These are phyloP conservation scores for Penicillium corylophilum DNA, from an alignment of 2,329 filamentous ascomycete species.

Conservation along the genomic window DNA sequence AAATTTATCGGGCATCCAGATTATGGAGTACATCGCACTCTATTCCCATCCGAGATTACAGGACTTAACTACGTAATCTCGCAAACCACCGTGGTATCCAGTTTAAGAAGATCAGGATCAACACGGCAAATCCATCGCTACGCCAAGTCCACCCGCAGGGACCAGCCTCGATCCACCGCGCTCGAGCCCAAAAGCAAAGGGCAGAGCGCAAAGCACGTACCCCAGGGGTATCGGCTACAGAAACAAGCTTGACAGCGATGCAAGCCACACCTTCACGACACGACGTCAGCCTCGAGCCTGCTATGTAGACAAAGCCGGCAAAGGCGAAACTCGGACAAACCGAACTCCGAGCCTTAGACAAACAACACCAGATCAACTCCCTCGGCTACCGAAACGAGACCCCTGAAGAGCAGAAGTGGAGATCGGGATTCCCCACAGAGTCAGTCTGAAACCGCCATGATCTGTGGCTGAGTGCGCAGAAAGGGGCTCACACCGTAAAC, in stretches of 20 bases:
- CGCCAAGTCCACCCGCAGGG: background rate
- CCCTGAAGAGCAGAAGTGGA: background rate
- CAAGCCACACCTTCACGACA: background rate
- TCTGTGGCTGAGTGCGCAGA: background rate
- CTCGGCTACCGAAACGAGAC: background rate
- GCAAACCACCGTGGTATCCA: background rate
- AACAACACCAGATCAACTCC: background rate
- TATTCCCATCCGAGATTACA: background rate
- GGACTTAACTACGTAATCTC: background rate
- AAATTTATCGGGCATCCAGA: background rate
- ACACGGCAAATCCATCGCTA: background rate
- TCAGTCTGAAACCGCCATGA: background rate
- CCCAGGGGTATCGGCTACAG: background rate
- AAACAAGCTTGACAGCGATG: background rate
- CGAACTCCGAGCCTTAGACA: background rate
- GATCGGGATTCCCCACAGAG: background rate
- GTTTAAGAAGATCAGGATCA: background rate
- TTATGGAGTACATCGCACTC: background rate
- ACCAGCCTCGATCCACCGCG: background rate
- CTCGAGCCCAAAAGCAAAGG: background rate
- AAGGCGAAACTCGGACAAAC: background rate
- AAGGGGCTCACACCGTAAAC: background rate
- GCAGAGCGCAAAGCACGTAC: background rate
- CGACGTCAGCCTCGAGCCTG: too few relatives aligned
- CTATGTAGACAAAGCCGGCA: too few relatives aligned